Evolutionary conservation across 2,329 filamentous ascomycete genomes (phyloP).

Genomic region (Juglanconis sp.): DNA sequence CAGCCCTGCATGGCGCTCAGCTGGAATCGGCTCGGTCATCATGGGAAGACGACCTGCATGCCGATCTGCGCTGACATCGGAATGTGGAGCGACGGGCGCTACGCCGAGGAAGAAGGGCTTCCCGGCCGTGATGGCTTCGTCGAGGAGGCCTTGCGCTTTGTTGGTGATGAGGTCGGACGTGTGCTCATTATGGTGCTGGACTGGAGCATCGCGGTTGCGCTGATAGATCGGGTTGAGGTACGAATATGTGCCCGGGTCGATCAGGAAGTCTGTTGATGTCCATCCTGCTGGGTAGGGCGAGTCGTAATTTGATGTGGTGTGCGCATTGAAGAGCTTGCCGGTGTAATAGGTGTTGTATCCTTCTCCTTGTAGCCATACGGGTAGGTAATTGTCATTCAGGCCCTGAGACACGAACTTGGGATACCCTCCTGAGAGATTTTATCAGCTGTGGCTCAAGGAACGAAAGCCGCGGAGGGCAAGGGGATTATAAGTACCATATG

Average conservation of each 20-base stretch:
- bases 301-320: constrained; percentile 47
- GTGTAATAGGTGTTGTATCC: constrained; percentile 54
- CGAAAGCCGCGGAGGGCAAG: background rate
- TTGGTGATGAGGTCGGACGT: constrained; percentile 50
- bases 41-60: constrained; percentile 45
- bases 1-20: constrained; percentile 56
- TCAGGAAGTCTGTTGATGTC: constrained; percentile 53
- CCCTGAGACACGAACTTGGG: constrained; percentile 49
- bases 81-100: constrained; percentile 58
- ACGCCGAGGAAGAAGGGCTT: constrained; percentile 59
- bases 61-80: constrained; percentile 47
- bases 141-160: constrained; percentile 51
- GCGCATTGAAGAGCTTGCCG: constrained; percentile 53
- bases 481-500: constrained; percentile 41
- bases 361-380: constrained; percentile 47
- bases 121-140: constrained; percentile 46
- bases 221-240: constrained; percentile 66
- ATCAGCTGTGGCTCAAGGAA: constrained; percentile 1
- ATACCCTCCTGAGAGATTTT: constrained; percentile 33
- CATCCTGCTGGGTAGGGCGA: constrained; percentile 53
- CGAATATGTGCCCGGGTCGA: constrained; percentile 66
- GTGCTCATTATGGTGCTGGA: constrained; percentile 53
- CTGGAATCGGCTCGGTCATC: constrained; percentile 50
- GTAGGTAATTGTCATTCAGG: constrained; percentile 48
- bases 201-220: constrained; percentile 51